Percentiles rank a stretch among this genome's conserved stretches.
Conservation (phyloP, 306 rosid genomes). For the Citrullus amarus region DNA sequence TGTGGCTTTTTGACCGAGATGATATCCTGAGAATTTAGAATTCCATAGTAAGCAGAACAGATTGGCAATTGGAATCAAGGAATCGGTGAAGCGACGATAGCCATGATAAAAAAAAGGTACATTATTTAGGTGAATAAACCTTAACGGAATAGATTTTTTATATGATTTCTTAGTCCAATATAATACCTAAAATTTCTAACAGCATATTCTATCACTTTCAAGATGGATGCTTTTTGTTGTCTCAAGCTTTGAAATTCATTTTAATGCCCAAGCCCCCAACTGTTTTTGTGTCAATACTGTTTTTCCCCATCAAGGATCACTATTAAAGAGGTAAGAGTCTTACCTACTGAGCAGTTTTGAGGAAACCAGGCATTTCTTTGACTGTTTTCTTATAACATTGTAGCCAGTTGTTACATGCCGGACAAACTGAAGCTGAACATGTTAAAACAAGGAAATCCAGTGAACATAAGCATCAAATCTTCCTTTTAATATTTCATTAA, state of each 20-base stretch:
- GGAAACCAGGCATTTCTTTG: slow-evolving; percentile 22
- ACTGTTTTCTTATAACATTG: slow-evolving; percentile 28
- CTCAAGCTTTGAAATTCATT: not conserved
- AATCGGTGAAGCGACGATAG: not conserved
- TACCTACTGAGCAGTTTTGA: slow-evolving; percentile 31
- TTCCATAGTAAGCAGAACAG: not conserved
- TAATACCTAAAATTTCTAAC: not conserved
- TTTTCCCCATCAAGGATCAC: not conserved
- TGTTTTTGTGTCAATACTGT: not conserved
- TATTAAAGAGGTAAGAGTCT: slow-evolving; percentile 4
- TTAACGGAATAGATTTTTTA: not conserved
- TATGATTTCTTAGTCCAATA: not conserved
- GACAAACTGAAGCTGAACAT: slow-evolving; percentile 51
- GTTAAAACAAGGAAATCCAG: slow-evolving; percentile 16
- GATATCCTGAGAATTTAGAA: slow-evolving; percentile 33
- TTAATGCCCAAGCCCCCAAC: not conserved
- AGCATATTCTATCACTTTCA: not conserved
- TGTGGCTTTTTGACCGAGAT: slow-evolving; percentile 13
- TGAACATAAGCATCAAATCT: not conserved
- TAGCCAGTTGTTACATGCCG: slow-evolving; percentile 48
- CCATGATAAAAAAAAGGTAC: not conserved
- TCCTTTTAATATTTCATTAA: not conserved
- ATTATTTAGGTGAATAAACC: not conserved
- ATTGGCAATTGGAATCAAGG: not conserved
- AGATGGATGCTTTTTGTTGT: not conserved